Evolutionary conservation across 2,329 filamentous ascomycete species (phyloP), one percentile per base, ranked within the genome.

Genomic region (Colletotrichum orchidophilum): DNA sequence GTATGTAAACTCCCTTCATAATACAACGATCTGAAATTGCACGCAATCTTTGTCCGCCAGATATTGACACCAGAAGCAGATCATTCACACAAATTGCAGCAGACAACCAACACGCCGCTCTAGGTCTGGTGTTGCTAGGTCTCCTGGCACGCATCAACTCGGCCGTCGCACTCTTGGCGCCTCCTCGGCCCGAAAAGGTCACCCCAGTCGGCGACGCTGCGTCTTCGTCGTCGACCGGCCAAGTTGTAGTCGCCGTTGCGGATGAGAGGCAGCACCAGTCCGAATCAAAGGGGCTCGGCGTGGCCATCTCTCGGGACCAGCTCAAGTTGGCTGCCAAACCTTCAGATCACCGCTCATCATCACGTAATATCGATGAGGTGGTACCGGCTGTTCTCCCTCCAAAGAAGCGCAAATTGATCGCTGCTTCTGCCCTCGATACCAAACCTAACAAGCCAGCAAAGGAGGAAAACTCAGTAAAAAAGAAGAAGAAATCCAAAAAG

Each of bases 21-120:
- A 46, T 18, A 35, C 13, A 12, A 12, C n/a, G n/a, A n/a, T n/a
- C n/a, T n/a, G n/a, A n/a, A n/a, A n/a, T n/a, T n/a, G n/a, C n/a
- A n/a, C n/a, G 8, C 3, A 35, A 35, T 12, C 33, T 35, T 46
- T 15, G 21, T 46, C n/a, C 11, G 8, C 18, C 7, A 46, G 6
- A 59, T 31, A 49, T 49, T 62, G 26, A 70, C 31, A 64, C 6
- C 46, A 26, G 18, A 24, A 12, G 60, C 66, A 91, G 88, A 5
- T 83, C 88, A 1, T 95, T 96, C 78, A 90, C 91, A 1, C 91
- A 91, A 73, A 82, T 96, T 52, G 83, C 92, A 3, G 91, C 91
- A 21, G 93, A 95, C 79, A 89, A 87, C 39, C 93, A 94, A 76
- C 93, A 93, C 79, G 89, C 93, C 2, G 84, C 90, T 4, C 84